phyloP scores from a whole-genome alignment of 176 grass and related monocot genomes.

The Leersia perrieri region DNA sequence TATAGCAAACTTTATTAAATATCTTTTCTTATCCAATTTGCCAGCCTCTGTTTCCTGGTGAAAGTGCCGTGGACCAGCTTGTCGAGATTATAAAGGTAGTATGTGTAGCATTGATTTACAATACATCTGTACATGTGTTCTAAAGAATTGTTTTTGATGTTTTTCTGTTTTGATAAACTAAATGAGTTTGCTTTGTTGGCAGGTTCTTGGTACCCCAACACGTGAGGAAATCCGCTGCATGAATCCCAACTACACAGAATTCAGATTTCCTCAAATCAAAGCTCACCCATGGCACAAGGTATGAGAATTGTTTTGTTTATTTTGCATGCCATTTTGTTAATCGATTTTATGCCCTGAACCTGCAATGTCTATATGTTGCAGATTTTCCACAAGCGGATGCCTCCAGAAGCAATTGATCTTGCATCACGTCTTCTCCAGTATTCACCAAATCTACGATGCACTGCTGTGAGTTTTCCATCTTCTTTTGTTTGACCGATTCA shows the following conservation, averaged over 20 bases:
- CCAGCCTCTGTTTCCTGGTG: conserved; percentile 71
- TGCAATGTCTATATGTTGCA: conserved; percentile 12
- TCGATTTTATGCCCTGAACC: conserved; percentile 20
- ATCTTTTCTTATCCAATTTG: conserved; percentile 19
- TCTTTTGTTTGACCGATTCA: conserved; percentile 14
- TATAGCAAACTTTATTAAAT: conserved; percentile 24
- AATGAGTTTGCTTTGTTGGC: conserved; percentile 13
- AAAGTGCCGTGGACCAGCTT: conserved; percentile 83
- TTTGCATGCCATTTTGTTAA: neutral
- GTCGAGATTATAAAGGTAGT: conserved; percentile 78
- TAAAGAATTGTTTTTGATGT: neutral
- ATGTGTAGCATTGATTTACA: neutral
- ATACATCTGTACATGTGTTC: conserved; percentile 7
- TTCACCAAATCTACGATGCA: conserved; percentile 73
- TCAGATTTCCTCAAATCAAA: conserved; percentile 80
- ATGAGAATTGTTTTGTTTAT: neutral
- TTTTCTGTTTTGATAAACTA: conserved; percentile 7
- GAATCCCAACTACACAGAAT: conserved; percentile 77
- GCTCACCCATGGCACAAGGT: conserved; percentile 81
- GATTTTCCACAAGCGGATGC: conserved; percentile 83
- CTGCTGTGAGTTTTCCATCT: conserved; percentile 48
- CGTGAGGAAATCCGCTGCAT: conserved; percentile 77
- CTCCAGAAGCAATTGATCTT: conserved; percentile 77
- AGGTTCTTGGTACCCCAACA: conserved; percentile 86
- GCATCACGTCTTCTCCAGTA: conserved; percentile 71